Conservation (phyloP, 306 rosid genomes). For the Gynostemma pentaphyllum region DNA sequence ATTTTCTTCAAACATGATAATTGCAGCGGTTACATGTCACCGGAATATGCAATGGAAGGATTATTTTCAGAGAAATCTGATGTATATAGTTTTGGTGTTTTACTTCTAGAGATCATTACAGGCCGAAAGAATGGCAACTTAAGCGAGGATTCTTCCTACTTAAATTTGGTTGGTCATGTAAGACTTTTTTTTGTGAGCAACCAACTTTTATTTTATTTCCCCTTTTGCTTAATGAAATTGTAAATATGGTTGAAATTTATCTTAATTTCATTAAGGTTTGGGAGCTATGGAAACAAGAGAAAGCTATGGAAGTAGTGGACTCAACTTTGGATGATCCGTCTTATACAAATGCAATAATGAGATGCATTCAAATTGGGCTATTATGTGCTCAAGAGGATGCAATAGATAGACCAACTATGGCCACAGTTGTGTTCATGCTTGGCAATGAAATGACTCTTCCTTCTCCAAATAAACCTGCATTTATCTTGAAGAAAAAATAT, state of each 20-base stretch:
- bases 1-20: neutral
- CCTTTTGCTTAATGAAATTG: neutral
- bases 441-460: conserved; percentile 40
- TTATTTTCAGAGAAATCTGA: conserved; percentile 39
- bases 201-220: neutral
- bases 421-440: conserved; percentile 43
- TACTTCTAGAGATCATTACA: conserved; percentile 43
- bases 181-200: no score
- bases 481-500: conserved; percentile 26
- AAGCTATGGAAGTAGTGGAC: conserved; percentile 30
- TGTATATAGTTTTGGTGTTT: conserved; percentile 47
- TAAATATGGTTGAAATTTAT: neutral
- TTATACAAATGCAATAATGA: conserved; percentile 17
- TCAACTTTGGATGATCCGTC: conserved; percentile 18
- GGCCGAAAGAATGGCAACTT: conserved; percentile 41
- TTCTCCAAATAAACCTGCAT: conserved; percentile 53
- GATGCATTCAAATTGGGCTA: conserved; percentile 60
- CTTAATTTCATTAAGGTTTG: conserved; percentile 35
- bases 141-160: conserved; percentile 12
- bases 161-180: conserved; percentile 57
- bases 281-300: conserved; percentile 42
- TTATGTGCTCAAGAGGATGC: conserved; percentile 52
- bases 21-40: conserved; percentile 54
- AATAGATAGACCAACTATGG: conserved; percentile 53
- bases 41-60: conserved; percentile 56